Percentiles rank a stretch among this genome's conserved stretches.
Conservation (phyloP, 306 rosid species). For the Sesbania bispinosa region DNA sequence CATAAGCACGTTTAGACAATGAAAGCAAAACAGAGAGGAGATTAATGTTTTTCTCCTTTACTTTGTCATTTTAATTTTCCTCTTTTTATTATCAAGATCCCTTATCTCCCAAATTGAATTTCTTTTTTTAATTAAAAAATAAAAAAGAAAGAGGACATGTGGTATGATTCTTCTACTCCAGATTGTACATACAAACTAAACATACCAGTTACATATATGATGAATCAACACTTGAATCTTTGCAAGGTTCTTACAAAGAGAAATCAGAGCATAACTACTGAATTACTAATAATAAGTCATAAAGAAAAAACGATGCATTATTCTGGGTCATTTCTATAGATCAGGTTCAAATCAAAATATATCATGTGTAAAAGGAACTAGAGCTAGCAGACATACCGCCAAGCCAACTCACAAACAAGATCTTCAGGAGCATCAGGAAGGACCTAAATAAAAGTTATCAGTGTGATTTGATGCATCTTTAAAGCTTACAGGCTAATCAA, state of each 20-base stretch:
- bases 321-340: background rate
- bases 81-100: background rate
- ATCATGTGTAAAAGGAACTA: background rate
- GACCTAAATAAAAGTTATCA: constrained; percentile 50
- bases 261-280: constrained; percentile 4
- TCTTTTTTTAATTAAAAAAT: background rate
- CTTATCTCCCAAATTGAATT: background rate
- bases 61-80: background rate
- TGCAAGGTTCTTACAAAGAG: background rate
- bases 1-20: background rate
- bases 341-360: background rate
- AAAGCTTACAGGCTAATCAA: background rate
- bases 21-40: background rate
- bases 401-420: constrained; percentile 86
- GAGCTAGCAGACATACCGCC: constrained; percentile 63
- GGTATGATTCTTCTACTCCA: background rate
- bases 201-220: background rate
- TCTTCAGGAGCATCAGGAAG: constrained; percentile 96
- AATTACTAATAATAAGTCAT: background rate
- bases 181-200: background rate
- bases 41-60: background rate
- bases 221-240: background rate
- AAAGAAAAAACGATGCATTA: background rate
- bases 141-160: background rate
- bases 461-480: constrained; percentile 28